A percentile compares a stretch with the other conserved stretches of the same genome.
Evolutionary conservation across 768 basidiomycete species (phyloP).

Genomic region (Panaeolus papilionaceus): DNA sequence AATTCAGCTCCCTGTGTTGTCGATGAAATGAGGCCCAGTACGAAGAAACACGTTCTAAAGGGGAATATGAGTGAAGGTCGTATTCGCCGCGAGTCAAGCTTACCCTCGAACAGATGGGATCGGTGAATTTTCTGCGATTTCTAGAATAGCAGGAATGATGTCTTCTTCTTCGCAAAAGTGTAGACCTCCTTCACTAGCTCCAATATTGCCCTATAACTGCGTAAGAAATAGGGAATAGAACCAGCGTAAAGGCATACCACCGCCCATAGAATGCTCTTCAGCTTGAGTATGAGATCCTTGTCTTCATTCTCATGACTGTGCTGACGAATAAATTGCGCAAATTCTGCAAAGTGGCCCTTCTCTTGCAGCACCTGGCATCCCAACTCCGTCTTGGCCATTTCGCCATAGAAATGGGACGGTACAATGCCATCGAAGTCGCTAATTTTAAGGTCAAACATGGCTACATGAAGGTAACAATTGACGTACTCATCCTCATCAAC

Average conservation of each 20-base stretch:
- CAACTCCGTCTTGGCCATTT: conserved; percentile 95
- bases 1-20: conserved; percentile 94
- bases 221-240: background rate
- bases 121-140: conserved; percentile 88
- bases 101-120: conserved; percentile 95
- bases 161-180: conserved; percentile 96
- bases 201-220: conserved; percentile 83
- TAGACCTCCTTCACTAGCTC: conserved; percentile 88
- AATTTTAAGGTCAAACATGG: conserved; percentile 15
- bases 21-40: conserved; percentile 90
- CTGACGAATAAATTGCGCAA: conserved; percentile 87
- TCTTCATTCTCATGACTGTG: conserved; percentile 89
- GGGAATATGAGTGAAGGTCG: conserved; percentile 1
- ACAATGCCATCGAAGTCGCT: conserved; percentile 87
- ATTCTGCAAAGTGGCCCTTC: conserved; percentile 90
- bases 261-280: conserved; percentile 97
- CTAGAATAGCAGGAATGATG: conserved; percentile 86
- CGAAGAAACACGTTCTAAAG: conserved; percentile 94
- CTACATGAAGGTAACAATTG: conserved; percentile 36
- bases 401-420: conserved; percentile 96
- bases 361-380: conserved; percentile 92
- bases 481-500: conserved; percentile 68
- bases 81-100: conserved; percentile 32
- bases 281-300: conserved; percentile 79
- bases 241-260: conserved; percentile 67